phyloP scores from a whole-genome alignment of 805 yeast species.

The Pichia deserticola region DNA sequence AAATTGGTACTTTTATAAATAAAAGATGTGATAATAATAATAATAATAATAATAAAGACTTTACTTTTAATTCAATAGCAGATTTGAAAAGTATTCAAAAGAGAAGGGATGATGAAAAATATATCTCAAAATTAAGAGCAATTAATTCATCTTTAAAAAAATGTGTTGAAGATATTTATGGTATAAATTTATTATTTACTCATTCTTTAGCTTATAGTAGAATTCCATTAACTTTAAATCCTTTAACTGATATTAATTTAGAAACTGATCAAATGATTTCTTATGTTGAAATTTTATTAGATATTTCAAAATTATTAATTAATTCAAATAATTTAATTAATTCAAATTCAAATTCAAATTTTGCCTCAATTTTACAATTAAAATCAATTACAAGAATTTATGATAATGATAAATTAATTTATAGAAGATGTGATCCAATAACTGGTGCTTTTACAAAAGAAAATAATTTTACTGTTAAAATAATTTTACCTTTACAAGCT shows the following conservation, averaged over 20 bases:
- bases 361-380: slow-evolving; percentile 23
- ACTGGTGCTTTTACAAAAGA: slow-evolving; percentile 22
- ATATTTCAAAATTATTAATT: slow-evolving; percentile 13
- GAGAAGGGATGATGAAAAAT: slow-evolving; percentile 21
- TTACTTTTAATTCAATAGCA: slow-evolving; percentile 14
- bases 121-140: slow-evolving; percentile 15
- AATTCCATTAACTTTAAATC: slow-evolving; percentile 17
- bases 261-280: slow-evolving; percentile 24
- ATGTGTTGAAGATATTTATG: slow-evolving; percentile 21
- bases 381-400: slow-evolving; percentile 23
- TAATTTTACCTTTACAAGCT: slow-evolving; percentile 26
- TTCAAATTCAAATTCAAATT: slow-evolving; percentile 8
- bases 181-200: slow-evolving; percentile 9
- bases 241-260: slow-evolving; percentile 16
- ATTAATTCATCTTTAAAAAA: slow-evolving; percentile 13
- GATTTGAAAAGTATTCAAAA: slow-evolving; percentile 17
- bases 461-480: slow-evolving; percentile 13
- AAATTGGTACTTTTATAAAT: slow-evolving; percentile 10
- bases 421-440: slow-evolving; percentile 24
- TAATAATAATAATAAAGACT: not conserved
- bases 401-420: slow-evolving; percentile 16
- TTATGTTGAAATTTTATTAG: slow-evolving; percentile 20
- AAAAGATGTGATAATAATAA: not conserved
- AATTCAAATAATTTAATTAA: not conserved
- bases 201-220: slow-evolving; percentile 24